Evolutionary conservation across 1,284 basidiomycete species (phyloP), one percentile per base, ranked within the genome.

Genomic region (Meira nashicola): DNA sequence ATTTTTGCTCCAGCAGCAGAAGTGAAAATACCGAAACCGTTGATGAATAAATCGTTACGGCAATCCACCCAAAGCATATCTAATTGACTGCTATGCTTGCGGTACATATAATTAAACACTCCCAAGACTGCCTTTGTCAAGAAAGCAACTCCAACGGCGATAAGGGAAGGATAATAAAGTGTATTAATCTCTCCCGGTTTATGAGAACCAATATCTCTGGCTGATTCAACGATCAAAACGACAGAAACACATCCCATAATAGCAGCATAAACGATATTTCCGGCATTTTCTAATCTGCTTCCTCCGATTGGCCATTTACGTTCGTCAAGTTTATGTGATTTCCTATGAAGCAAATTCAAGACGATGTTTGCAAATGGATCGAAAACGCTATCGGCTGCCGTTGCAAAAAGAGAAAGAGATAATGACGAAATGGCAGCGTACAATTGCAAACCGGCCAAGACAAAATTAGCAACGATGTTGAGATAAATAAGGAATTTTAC

Each of bases 31-130:
- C 90, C 90, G 85, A 80, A 78, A 12, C 2, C 60, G 64, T 49
- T 12, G 50, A 21, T 43, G 41, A 58, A 47, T 39, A 54, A 39
- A 73, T 94, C 92, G 70, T 94, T 94, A 14, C 75, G 65, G 61
- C 96, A 93, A 75, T 96, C 93, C 78, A 95, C 90, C 89, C 91
- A 97, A 23, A 97, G 84, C 4, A 96, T 87, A 57, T 86, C 85
- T 1, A 98, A 92, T 78, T 98, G 94, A 67, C 88, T 91, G 8
- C 89, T 91, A 63, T 85, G 85, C 43, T 83, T 83, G 43, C 89
- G 85, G 55, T 94, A 83, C 1, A 88, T 84, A 68, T 82, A 86
- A 79, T 92, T 94, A 80, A 93, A 94, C 4, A 92, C 46, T 80
- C 95, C 96, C 43, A 98, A 83, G 0, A 86, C 38, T 44, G 91